These are phyloP conservation scores for Thermochaetoides thermophila DNA, from an alignment of 495 filamentous ascomycete genomes.

Conservation along the genomic window DNA sequence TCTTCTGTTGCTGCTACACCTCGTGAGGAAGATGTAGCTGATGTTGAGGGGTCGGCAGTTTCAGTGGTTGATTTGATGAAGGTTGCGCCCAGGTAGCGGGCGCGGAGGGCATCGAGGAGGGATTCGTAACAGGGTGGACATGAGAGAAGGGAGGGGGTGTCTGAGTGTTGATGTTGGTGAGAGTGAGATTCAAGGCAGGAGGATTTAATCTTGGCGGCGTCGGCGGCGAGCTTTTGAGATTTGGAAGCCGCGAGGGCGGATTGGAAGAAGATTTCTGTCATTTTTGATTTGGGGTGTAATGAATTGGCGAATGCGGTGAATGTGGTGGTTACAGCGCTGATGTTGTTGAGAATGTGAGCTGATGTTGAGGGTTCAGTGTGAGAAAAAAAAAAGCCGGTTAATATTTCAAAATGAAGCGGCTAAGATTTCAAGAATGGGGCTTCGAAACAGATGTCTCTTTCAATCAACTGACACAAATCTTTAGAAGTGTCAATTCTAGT, in stretches of 20 bases:
- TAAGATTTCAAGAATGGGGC: no score
- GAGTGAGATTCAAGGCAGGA: no score
- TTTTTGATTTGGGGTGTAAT: background rate
- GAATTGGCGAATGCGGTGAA: background rate
- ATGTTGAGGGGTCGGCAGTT: slow-evolving; percentile 6
- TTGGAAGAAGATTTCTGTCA: slow-evolving; percentile 13
- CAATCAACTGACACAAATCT: no score
- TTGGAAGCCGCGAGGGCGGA: slow-evolving; percentile 10
- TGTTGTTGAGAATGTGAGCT: background rate
- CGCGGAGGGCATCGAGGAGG: slow-evolving; percentile 22
- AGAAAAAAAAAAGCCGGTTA: background rate
- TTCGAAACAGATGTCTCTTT: no score
- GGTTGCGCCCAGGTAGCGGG: slow-evolving; percentile 16
- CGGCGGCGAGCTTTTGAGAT: slow-evolving; percentile 6
- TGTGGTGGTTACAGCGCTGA: background rate
- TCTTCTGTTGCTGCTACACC: slow-evolving; percentile 3
- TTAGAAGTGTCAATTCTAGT: no score
- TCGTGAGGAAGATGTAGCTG: background rate
- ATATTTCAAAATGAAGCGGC: no score
- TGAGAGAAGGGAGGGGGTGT: slow-evolving; percentile 13
- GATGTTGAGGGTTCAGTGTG: background rate
- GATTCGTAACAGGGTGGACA: slow-evolving; percentile 25
- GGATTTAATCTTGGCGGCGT: no score
- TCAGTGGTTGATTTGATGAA: no score
- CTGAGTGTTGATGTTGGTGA: no score